Base-by-base conservation (phyloP, 139 green algal species). In the Mesotaenium endlicherianum region DNA sequence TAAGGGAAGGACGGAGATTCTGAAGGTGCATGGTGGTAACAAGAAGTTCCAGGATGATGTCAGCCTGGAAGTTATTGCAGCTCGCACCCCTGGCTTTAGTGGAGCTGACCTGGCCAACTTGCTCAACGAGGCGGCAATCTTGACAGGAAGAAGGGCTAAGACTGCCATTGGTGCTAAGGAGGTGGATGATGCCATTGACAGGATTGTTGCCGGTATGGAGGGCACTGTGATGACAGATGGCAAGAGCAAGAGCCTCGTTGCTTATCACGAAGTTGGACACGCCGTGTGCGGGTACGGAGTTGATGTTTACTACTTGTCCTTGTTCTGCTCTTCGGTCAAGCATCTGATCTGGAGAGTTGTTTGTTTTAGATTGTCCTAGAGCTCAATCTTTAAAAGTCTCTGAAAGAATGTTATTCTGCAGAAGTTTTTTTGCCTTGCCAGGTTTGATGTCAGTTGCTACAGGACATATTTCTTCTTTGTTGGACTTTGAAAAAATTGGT, bases 71-170 rank as follows among this genome's bases (percentile, higher is more conserved):
- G 95, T 95, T 88, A 94, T 99, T 68, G 94, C 96, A 0, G 90
- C 94, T 80, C 92, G 96, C 74, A 98, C 95, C 4, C 96, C 96
- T 26, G 97, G 97, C 41, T 97, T 97, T 91, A 83, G 76, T 83
- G 94, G 97, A 67, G 97, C 97, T 79, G 97, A 99, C 87, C 90
- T 99, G 70, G 91, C 95, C 83, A 99, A 99, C 92, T 91, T 99
- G 88, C 90, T 99, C 80, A 99, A 99, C 84, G 97, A 99, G 94
- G 94, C 96, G 0, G 97, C 97, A 72, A 99, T 99, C 85, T 90
- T 99, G 58, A 93, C 96, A 3, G 97, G 97, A 4, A 89, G 97
- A 11, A 91, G 96, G 49, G 91, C 86, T 79, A 95, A 95, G 89
- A 82, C 86, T 79, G 90, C 89, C 77, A 94, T 97, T 58, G 88